Conservation (phyloP, 2,329 filamentous ascomycete genomes). For the Botrytis porri region DNA sequence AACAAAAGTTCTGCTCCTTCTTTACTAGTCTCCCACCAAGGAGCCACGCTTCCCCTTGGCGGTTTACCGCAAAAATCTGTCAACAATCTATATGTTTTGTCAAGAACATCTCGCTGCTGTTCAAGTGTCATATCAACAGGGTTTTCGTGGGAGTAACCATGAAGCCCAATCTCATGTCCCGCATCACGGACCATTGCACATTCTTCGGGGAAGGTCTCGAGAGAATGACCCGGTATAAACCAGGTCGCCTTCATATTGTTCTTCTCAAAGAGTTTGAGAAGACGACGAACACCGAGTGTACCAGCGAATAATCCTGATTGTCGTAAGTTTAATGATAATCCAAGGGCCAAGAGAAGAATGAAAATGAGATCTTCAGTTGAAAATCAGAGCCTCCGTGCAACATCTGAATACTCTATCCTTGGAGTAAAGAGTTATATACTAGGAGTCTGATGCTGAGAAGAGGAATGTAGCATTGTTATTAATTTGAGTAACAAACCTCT, state of each 20-base stretch:
- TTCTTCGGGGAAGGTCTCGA: constrained; percentile 66
- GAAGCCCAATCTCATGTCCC: constrained; percentile 63
- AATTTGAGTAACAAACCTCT: constrained; percentile 47
- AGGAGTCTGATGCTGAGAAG: neutral
- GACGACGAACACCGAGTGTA: constrained; percentile 60
- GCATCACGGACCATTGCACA: constrained; percentile 58
- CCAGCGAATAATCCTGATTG: constrained; percentile 61
- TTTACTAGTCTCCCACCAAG: constrained; percentile 71
- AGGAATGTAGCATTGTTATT: neutral
- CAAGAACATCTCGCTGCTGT: constrained; percentile 72
- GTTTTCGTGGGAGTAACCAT: constrained; percentile 75
- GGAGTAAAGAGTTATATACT: neutral
- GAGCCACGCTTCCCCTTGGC: constrained; percentile 68
- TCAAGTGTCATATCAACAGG: constrained; percentile 67
- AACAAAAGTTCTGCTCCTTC: constrained; percentile 65
- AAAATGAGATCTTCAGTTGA: neutral
- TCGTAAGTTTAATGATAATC: neutral
- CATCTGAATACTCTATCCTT: neutral
- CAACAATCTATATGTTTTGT: constrained; percentile 69
- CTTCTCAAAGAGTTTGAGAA: constrained; percentile 69
- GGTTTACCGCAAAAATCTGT: constrained; percentile 70
- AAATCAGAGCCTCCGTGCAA: neutral
- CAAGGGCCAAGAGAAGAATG: neutral
- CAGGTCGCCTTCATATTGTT: constrained; percentile 68
- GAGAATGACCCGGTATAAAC: constrained; percentile 62